Percentiles rank a stretch among this genome's conserved stretches.
phyloP scores from a whole-genome alignment of 306 rosid genomes.

The Echinosophora koreensis region DNA sequence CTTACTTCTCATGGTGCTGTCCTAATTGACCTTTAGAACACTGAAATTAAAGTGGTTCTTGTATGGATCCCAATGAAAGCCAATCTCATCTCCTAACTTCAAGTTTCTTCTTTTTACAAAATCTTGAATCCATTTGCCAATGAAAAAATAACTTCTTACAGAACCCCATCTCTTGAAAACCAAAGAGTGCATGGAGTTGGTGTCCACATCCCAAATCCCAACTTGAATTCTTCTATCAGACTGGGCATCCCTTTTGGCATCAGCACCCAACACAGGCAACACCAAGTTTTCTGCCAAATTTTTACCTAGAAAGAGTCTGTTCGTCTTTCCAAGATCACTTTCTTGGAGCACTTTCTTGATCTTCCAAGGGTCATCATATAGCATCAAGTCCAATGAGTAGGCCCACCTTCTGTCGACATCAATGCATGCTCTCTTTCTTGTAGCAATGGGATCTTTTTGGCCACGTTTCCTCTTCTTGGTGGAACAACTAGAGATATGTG shows the following conservation, averaged over 20 bases:
- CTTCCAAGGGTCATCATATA: conserved; percentile 40
- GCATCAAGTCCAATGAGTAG: neutral
- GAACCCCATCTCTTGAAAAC: conserved; percentile 17
- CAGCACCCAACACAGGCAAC: neutral
- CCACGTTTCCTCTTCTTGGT: neutral
- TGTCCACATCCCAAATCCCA: neutral
- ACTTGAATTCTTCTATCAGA: neutral
- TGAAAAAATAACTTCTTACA: conserved; percentile 1
- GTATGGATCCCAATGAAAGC: conserved; percentile 14
- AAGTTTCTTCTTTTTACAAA: neutral
- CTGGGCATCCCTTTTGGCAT: too few species aligned
- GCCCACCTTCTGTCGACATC: conserved; percentile 8
- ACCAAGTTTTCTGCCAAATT: neutral
- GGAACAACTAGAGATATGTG: neutral
- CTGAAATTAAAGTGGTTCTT: neutral
- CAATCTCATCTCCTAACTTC: neutral
- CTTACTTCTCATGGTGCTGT: neutral
- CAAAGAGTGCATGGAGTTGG: neutral
- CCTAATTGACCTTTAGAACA: neutral
- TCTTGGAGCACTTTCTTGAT: conserved; percentile 35
- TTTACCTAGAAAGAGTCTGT: neutral
- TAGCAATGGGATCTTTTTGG: neutral
- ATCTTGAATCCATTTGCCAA: conserved; percentile 7
- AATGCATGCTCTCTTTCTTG: conserved; percentile 15
- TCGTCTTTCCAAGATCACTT: conserved; percentile 15